These are phyloP conservation scores for Cochlearia excelsa DNA, from an alignment of 345 rosid genomes.

Conservation along the genomic window DNA sequence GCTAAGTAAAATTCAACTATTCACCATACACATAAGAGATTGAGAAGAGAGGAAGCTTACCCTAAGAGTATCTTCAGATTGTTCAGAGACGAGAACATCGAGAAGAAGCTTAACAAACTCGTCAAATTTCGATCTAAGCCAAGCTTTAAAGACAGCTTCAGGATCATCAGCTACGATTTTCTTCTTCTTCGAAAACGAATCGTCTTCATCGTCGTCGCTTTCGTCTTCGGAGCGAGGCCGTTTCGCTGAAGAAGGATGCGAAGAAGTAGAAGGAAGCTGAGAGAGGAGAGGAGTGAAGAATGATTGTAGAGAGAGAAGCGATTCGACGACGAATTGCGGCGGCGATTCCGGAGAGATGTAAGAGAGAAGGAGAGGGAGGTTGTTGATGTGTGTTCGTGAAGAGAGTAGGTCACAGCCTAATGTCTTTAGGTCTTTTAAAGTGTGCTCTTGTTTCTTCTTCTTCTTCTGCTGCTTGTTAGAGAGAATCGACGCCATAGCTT, in stretches of 20 bases:
- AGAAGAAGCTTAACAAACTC: slow-evolving; percentile 56
- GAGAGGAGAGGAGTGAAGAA: slow-evolving; percentile 82
- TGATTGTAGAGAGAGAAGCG: slow-evolving; percentile 87
- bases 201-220: slow-evolving; percentile 9
- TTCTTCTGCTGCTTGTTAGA: slow-evolving; percentile 40
- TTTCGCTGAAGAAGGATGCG: slow-evolving; percentile 26
- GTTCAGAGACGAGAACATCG: slow-evolving; percentile 43
- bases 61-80: slow-evolving; percentile 52
- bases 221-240: slow-evolving; percentile 19
- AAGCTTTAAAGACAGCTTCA: slow-evolving; percentile 54
- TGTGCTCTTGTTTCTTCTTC: slow-evolving; percentile 36
- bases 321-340: slow-evolving; percentile 65
- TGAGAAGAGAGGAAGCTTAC: slow-evolving; percentile 35
- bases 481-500: slow-evolving; percentile 48
- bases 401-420: slow-evolving; percentile 69
- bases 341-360: slow-evolving; percentile 58
- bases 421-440: slow-evolving; percentile 60
- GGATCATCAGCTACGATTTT: slow-evolving; percentile 44
- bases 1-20: background rate
- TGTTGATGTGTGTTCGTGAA: slow-evolving; percentile 70
- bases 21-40: background rate
- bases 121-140: slow-evolving; percentile 85
- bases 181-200: slow-evolving; percentile 5
- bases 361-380: slow-evolving; percentile 71
- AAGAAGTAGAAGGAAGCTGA: slow-evolving; percentile 57